Evolutionary conservation across 345 rosid species (phyloP).

Genomic region (Rhizophora apiculata): DNA sequence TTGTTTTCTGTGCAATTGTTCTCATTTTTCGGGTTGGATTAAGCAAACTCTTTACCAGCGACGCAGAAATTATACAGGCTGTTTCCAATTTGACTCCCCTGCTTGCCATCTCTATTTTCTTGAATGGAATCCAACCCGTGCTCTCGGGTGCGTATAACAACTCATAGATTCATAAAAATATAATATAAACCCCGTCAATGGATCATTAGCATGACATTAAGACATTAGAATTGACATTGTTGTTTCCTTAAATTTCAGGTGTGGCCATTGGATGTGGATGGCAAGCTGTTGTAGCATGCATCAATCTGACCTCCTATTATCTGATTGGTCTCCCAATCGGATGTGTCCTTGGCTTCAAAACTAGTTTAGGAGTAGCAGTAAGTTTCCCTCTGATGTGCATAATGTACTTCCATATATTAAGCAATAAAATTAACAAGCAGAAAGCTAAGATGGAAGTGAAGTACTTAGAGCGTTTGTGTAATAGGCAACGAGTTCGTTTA

Average conservation of each 20-base stretch:
- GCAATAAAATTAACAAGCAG: too few relatives aligned
- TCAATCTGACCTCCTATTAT: conserved; percentile 72
- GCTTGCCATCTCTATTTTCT: conserved; percentile 76
- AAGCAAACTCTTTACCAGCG: conserved; percentile 70
- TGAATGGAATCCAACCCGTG: conserved; percentile 91
- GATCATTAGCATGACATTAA: background rate
- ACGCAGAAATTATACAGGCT: conserved; percentile 57
- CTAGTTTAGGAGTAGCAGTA: conserved; percentile 76
- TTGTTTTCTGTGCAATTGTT: conserved; percentile 47
- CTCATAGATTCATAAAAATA: background rate
- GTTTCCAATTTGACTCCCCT: conserved; percentile 66
- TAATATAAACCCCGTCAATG: background rate
- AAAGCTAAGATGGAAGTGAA: too few relatives aligned
- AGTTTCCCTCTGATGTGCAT: conserved; percentile 16
- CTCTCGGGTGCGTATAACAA: conserved; percentile 56
- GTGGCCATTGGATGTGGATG: conserved; percentile 98
- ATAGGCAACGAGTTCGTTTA: background rate
- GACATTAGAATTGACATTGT: background rate
- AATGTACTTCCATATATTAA: background rate
- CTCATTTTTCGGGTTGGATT: conserved; percentile 49
- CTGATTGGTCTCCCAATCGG: conserved; percentile 90
- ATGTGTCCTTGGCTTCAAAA: conserved; percentile 83
- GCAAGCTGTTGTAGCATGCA: conserved; percentile 92
- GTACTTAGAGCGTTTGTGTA: too few relatives aligned
- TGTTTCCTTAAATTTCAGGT: conserved; percentile 33